Evolutionary conservation across 176 grass and related monocot genomes (phyloP).

Genomic region (Eragrostis nindensis): DNA sequence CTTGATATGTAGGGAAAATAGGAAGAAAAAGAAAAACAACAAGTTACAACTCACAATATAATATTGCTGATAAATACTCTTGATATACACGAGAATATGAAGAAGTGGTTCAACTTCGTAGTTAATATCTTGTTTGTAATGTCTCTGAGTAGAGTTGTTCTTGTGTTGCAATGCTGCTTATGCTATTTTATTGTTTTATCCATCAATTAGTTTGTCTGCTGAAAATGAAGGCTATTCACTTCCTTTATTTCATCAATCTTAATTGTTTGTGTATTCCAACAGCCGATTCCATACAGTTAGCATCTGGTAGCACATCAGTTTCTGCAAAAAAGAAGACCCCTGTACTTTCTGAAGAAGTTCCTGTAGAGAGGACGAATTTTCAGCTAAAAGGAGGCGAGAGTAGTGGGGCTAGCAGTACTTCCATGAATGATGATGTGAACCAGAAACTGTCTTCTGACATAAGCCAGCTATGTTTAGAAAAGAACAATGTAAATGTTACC

Average conservation of each 20-base stretch:
- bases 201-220: constrained; percentile 24
- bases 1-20: constrained; percentile 16
- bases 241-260: constrained; percentile 25
- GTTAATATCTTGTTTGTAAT: constrained; percentile 20
- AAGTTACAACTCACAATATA: constrained; percentile 19
- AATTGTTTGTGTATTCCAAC: constrained; percentile 50
- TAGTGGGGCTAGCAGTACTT: constrained; percentile 40
- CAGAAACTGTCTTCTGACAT: constrained; percentile 52
- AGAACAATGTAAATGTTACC: constrained; percentile 46
- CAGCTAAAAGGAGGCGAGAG: constrained; percentile 30
- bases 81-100: too few species aligned
- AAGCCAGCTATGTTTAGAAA: constrained; percentile 56
- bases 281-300: constrained; percentile 38
- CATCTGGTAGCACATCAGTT: constrained; percentile 37
- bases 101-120: too few species aligned
- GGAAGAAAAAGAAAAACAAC: not conserved
- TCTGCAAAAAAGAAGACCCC: constrained; percentile 50
- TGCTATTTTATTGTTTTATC: constrained; percentile 15
- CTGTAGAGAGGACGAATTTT: constrained; percentile 43
- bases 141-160: constrained; percentile 25
- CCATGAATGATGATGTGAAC: constrained; percentile 34
- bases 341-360: constrained; percentile 47
- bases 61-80: too few species aligned
- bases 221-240: constrained; percentile 22
- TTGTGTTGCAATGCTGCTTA: constrained; percentile 29